A percentile compares a stretch with the other conserved stretches of the same genome.
Conservation (phyloP, 306 rosid species). For the Benincasa hispida region DNA sequence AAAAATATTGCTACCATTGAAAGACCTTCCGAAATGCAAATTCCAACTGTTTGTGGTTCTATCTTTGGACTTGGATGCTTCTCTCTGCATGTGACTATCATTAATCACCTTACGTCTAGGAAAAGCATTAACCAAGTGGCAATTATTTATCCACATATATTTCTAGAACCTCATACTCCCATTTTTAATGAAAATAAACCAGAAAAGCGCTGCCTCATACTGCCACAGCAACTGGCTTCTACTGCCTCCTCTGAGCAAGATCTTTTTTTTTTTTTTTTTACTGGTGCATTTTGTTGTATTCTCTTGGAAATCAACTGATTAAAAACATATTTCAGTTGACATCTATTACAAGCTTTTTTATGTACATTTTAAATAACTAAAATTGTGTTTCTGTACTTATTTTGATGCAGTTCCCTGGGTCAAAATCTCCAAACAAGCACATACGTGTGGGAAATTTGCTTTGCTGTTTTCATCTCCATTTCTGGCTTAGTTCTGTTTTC, state of each 20-base stretch:
- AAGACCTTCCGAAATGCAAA: neutral
- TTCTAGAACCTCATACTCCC: neutral
- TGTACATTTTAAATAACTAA: neutral
- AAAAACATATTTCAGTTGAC: neutral
- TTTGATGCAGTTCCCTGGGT: slow-evolving; percentile 21
- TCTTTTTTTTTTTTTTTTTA: too few species aligned
- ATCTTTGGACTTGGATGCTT: neutral
- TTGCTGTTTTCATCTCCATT: slow-evolving; percentile 18
- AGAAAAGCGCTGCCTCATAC: neutral
- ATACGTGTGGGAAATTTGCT: slow-evolving; percentile 19
- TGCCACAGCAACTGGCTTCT: neutral
- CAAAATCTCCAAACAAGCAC: slow-evolving; percentile 18
- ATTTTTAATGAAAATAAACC: neutral
- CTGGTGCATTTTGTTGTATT: neutral
- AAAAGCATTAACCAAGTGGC: neutral
- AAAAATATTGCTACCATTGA: neutral
- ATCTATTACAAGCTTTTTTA: neutral
- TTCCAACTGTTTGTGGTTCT: neutral
- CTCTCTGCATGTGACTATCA: neutral
- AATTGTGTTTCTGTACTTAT: neutral
- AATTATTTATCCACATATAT: neutral
- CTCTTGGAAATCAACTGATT: neutral
- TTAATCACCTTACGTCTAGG: neutral
- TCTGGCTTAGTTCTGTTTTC: slow-evolving; percentile 21
- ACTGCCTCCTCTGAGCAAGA: neutral